Percentiles rank a stretch among this genome's conserved stretches.
Conservation (phyloP, 805 yeast species). For the Sungouiella blattae region DNA sequence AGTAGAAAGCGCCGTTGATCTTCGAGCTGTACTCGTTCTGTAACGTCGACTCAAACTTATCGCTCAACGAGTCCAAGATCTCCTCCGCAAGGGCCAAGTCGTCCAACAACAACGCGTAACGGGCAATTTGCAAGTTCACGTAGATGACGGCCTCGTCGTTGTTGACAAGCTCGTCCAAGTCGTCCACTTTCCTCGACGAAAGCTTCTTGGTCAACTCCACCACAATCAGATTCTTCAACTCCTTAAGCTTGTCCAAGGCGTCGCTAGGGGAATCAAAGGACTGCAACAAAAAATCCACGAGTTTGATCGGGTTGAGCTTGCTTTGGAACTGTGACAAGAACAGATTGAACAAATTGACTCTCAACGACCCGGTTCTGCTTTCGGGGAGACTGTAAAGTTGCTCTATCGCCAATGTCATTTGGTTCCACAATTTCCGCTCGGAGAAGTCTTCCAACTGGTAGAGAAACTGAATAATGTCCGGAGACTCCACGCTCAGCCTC, state of each 20-base stretch:
- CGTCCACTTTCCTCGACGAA: slow-evolving; percentile 24
- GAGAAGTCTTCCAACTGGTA: slow-evolving; percentile 77
- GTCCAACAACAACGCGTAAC: slow-evolving; percentile 57
- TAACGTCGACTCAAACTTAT: slow-evolving; percentile 47
- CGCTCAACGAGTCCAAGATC: slow-evolving; percentile 58
- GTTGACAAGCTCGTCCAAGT: slow-evolving; percentile 32
- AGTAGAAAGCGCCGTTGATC: slow-evolving; percentile 79
- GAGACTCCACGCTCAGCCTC: slow-evolving; percentile 58
- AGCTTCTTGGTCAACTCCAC: slow-evolving; percentile 22
- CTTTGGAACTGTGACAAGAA: slow-evolving; percentile 66
- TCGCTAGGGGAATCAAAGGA: slow-evolving; percentile 35
- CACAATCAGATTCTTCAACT: slow-evolving; percentile 26
- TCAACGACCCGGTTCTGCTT: slow-evolving; percentile 42
- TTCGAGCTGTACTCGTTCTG: slow-evolving; percentile 39
- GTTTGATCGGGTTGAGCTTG: slow-evolving; percentile 74
- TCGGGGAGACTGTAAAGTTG: slow-evolving; percentile 57
- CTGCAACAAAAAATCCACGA: slow-evolving; percentile 67
- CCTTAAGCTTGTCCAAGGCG: slow-evolving; percentile 35
- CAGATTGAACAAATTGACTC: slow-evolving; percentile 64
- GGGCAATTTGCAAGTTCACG: slow-evolving; percentile 63
- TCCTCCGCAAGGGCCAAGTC: slow-evolving; percentile 57
- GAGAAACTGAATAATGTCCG: slow-evolving; percentile 57
- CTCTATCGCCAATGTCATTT: slow-evolving; percentile 67
- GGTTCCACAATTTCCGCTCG: slow-evolving; percentile 93
- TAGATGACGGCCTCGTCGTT: slow-evolving; percentile 54